These are phyloP conservation scores for Pseudomonodictys pantanalensis DNA, from an alignment of 495 filamentous ascomycete species.

Conservation along the genomic window DNA sequence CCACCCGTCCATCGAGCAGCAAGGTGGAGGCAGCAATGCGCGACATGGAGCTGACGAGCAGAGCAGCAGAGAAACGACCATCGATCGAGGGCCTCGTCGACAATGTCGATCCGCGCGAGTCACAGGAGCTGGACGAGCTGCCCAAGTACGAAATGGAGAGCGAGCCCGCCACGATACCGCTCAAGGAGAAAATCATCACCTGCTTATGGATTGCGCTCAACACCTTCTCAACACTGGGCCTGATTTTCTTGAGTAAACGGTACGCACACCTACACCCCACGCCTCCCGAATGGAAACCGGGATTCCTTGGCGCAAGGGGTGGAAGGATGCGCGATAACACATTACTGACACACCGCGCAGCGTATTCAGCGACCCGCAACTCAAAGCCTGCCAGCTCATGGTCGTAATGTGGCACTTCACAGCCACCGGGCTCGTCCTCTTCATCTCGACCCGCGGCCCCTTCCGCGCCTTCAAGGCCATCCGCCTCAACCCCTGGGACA, in stretches of 20 bases:
- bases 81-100: conserved; percentile 30
- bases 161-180: conserved; percentile 12
- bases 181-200: conserved; percentile 33
- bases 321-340: not conserved
- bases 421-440: conserved; percentile 41
- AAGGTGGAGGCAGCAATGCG: not conserved
- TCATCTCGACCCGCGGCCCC: conserved; percentile 34
- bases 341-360: conserved; percentile 24
- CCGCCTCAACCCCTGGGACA: conserved; percentile 39
- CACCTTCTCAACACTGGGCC: conserved; percentile 30
- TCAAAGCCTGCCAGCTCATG: conserved; percentile 33
- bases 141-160: conserved; percentile 20
- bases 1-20: too few species aligned
- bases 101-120: conserved; percentile 25
- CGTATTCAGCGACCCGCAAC: conserved; percentile 33
- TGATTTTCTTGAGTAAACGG: conserved; percentile 33
- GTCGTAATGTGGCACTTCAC: conserved; percentile 45
- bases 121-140: conserved; percentile 25
- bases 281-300: not conserved
- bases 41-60: conserved; percentile 4
- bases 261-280: not conserved
- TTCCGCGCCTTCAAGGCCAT: conserved; percentile 43
- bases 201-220: conserved; percentile 31
- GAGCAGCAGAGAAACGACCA: conserved; percentile 28
- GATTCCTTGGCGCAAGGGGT: not conserved